Evolutionary conservation across 192 early-diverging fungal species (phyloP).

Genomic region (Podila horticola): DNA sequence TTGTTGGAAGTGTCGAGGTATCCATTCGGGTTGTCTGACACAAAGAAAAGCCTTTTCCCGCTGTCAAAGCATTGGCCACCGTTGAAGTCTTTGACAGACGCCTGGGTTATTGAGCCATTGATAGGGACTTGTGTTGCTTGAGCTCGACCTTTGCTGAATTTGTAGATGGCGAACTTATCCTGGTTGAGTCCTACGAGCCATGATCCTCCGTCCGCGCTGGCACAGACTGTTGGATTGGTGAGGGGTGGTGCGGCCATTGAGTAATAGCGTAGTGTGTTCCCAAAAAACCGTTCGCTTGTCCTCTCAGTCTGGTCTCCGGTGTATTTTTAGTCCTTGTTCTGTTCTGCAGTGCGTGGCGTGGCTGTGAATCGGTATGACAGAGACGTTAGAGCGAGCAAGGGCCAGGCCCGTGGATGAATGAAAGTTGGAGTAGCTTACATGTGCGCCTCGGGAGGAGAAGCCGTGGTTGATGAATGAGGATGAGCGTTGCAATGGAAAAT

Average conservation of each 20-base stretch:
- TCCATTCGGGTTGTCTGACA: not conserved
- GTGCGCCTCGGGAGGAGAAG: not conserved
- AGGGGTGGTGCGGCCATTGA: not conserved
- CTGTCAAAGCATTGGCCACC: not conserved
- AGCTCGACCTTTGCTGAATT: not conserved
- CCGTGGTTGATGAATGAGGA: too few species aligned
- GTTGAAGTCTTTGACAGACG: not conserved
- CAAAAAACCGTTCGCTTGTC: not conserved
- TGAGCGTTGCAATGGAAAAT: too few species aligned
- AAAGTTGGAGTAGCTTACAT: not conserved
- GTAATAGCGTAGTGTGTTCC: not conserved
- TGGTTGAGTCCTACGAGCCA: slow-evolving; percentile 9
- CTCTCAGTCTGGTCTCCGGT: not conserved
- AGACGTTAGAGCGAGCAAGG: not conserved
- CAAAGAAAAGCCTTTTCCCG: not conserved
- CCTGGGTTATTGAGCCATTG: not conserved
- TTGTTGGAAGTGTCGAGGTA: not conserved
- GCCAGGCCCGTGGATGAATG: not conserved
- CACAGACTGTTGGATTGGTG: not conserved
- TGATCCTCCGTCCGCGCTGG: not conserved
- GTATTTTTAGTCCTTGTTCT: not conserved
- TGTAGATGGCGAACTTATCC: not conserved
- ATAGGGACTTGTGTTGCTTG: not conserved
- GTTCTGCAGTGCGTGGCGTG: not conserved
- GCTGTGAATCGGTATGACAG: not conserved